phyloP scores from a whole-genome alignment of 2,329 filamentous ascomycete species.

The Truncatella angustata region DNA sequence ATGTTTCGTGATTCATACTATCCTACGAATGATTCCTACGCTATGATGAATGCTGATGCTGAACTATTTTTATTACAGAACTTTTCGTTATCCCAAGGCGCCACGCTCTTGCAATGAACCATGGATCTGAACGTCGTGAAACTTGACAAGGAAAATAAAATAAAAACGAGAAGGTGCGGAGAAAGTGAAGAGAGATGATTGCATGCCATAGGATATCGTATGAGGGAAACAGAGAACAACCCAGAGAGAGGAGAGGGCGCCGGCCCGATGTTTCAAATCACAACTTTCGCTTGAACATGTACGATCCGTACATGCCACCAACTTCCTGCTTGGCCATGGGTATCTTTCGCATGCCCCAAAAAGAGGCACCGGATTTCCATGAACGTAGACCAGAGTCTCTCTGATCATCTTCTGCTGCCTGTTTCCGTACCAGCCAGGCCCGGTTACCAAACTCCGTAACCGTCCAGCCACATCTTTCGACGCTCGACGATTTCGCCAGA shows the following conservation, averaged over 20 bases:
- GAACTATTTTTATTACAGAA: neutral
- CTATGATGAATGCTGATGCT: slow-evolving; percentile 5
- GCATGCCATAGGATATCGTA: neutral
- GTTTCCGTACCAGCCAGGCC: slow-evolving; percentile 64
- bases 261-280: neutral
- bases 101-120: neutral
- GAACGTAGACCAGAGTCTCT: slow-evolving; percentile 57
- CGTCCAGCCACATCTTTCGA: slow-evolving; percentile 65
- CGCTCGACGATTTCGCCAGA: slow-evolving; percentile 61
- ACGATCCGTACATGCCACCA: slow-evolving; percentile 85
- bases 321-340: slow-evolving; percentile 91
- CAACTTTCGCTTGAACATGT: slow-evolving; percentile 61
- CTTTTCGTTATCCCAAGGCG: neutral
- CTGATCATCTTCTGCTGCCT: slow-evolving; percentile 32
- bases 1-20: slow-evolving; percentile 7
- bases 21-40: neutral
- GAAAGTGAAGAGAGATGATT: neutral
- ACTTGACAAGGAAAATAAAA: neutral
- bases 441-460: slow-evolving; percentile 66
- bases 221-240: neutral
- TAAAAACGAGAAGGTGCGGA: too few relatives aligned
- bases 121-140: neutral
- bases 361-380: slow-evolving; percentile 84
- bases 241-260: too few relatives aligned
- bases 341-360: slow-evolving; percentile 86